Conservation (phyloP, 2,329 filamentous ascomycete genomes). For the Bipolaris cookei region DNA sequence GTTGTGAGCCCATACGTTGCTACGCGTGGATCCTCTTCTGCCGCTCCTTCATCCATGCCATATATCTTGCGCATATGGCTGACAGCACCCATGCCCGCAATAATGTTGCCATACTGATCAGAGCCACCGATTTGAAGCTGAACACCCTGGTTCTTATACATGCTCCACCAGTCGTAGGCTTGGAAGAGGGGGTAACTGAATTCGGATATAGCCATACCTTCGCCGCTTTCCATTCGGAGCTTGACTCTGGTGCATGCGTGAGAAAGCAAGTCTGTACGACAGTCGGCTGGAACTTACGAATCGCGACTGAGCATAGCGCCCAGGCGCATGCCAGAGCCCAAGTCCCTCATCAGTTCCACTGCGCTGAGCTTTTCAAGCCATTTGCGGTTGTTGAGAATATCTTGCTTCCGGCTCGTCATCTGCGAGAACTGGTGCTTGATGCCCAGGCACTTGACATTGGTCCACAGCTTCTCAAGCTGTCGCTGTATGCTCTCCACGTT, state of each 20-base stretch:
- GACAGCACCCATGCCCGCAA: conserved; percentile 84
- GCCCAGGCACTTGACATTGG: conserved; percentile 71
- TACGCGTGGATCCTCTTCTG: conserved; percentile 46
- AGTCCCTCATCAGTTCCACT: conserved; percentile 74
- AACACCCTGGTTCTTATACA: conserved; percentile 72
- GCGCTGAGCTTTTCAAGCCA: conserved; percentile 80
- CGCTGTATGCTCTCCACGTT: conserved; percentile 73
- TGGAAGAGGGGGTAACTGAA: conserved; percentile 94
- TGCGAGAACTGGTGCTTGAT: conserved; percentile 68
- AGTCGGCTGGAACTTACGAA: conserved; percentile 65
- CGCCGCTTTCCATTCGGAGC: conserved; percentile 79
- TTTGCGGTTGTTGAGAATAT: conserved; percentile 77
- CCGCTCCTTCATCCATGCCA: conserved; percentile 14
- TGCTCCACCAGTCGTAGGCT: conserved; percentile 94
- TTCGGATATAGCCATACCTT: conserved; percentile 93
- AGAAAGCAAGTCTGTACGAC: conserved; percentile 9
- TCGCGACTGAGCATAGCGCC: conserved; percentile 89
- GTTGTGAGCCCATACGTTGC: conserved; percentile 85
- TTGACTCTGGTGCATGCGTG: conserved; percentile 65
- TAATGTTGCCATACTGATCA: conserved; percentile 96
- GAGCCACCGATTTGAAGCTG: conserved; percentile 93
- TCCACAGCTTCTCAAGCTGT: conserved; percentile 75
- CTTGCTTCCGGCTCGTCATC: conserved; percentile 70
- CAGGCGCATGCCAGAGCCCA: conserved; percentile 77
- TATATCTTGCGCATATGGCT: conserved; percentile 68